phyloP scores from a whole-genome alignment of 1,139 yeast species.

The Debaryomyces coudertii region DNA sequence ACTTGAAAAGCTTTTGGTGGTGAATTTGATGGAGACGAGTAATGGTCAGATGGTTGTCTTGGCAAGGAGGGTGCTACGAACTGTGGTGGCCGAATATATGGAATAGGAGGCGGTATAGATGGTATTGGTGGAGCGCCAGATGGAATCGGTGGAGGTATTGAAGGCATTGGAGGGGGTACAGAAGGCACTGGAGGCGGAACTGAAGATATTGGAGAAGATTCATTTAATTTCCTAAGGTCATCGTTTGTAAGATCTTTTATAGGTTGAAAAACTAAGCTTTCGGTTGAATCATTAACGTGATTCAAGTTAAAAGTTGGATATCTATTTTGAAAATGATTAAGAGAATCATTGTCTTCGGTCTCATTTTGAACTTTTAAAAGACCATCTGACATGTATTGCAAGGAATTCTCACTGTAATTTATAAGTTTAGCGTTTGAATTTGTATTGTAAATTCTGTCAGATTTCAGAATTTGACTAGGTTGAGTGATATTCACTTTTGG shows the following conservation, averaged over 20 bases:
- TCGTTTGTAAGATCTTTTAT: not conserved
- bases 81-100: conserved; percentile 7
- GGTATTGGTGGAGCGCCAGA: conserved; percentile 10
- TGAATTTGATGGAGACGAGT: conserved; percentile 25
- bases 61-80: not conserved
- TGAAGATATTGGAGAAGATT: not conserved
- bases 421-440: not conserved
- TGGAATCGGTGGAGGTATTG: conserved; percentile 10
- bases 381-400: not conserved
- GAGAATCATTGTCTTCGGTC: conserved; percentile 6
- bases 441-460: not conserved
- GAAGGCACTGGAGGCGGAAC: not conserved
- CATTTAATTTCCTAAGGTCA: too few relatives aligned
- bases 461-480: conserved; percentile 7
- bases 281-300: not conserved
- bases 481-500: not conserved
- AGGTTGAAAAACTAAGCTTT: conserved; percentile 6
- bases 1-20: conserved; percentile 21
- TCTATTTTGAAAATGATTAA: conserved; percentile 6
- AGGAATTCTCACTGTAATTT: not conserved
- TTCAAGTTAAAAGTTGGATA: conserved; percentile 6
- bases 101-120: conserved; percentile 10
- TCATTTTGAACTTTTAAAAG: conserved; percentile 1
- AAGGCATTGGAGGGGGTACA: conserved; percentile 9
- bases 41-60: not conserved